Evolutionary conservation across 306 rosid genomes (phyloP), one percentile per base, ranked within the genome.

Genomic region (Biancaea sappan): DNA sequence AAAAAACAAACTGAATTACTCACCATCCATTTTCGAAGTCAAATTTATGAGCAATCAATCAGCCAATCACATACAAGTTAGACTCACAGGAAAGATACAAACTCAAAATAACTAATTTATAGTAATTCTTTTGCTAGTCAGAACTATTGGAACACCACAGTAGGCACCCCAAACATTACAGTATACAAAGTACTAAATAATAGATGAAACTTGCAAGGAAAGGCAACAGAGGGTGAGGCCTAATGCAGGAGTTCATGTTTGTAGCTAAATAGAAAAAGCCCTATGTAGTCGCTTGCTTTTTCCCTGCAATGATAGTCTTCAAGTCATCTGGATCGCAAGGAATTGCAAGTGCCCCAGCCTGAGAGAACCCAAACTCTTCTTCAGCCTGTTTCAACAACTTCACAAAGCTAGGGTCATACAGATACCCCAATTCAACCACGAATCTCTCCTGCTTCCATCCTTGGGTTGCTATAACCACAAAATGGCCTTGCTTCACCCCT

Each of bases 301-400:
- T 48, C 56, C 61, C 63, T 57, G 57, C 69, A 28, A 77, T 69
- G 78, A 84, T 73, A 62, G 72, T 84, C 78, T 73, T 78, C 58
- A 80, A 62, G 1, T 84, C 82, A 77, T 71, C 84, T 0, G 87
- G 87, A 2, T 59, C 13, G 8, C 83, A 81, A 50, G 85, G 84
- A 25, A 84, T 84, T 6, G 75, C 80, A 31, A 80, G 84, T 40
- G 82, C 82, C 56, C 78, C 85, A 2, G 19, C 75, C 70, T 80
- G 87, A 70, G 84, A 84, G 74, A 84, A 84, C 1, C 85, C 88
- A 2, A 80, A 81, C 68, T 84, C 88, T 66, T 69, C 85, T 61
- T 81, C 83, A 58, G 81, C 88, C n/a, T 77, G 83, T 46, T 84
- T 81, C 15, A 84, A 34, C 76, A 84, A 22, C 65, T 80, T 77